Conservation (phyloP, 2,329 filamentous ascomycete species). For the Fusarium cyanostomum region DNA sequence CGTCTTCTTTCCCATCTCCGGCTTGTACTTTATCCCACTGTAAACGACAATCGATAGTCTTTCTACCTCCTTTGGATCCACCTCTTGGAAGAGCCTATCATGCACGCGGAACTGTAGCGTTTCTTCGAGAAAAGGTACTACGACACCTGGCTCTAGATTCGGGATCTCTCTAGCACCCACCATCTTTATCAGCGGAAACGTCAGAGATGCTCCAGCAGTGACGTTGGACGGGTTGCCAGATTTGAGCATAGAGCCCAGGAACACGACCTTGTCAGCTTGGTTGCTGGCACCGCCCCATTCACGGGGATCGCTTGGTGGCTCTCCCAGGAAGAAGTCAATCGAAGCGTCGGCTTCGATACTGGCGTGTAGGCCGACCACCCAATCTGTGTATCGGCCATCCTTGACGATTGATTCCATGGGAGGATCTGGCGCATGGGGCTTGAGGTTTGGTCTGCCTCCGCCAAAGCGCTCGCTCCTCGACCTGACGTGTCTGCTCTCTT, state of each 20-base stretch:
- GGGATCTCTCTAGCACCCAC: conserved; percentile 50
- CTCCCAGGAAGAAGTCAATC: conserved; percentile 75
- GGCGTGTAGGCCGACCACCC: conserved; percentile 73
- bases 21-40: conserved; percentile 44
- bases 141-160: conserved; percentile 49
- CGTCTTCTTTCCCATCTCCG: conserved; percentile 39
- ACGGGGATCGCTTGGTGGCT: conserved; percentile 54
- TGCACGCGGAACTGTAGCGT: conserved; percentile 50
- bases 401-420: conserved; percentile 47
- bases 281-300: conserved; percentile 64
- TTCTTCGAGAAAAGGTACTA: conserved; percentile 54
- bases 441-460: conserved; percentile 38
- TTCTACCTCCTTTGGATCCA: conserved; percentile 40
- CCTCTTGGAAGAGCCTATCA: conserved; percentile 38
- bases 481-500: conserved; percentile 2
- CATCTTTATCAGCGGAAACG: conserved; percentile 57
- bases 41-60: conserved; percentile 46
- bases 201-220: conserved; percentile 65
- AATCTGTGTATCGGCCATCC: conserved; percentile 65
- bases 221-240: too few relatives aligned
- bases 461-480: conserved; percentile 1
- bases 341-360: conserved; percentile 69
- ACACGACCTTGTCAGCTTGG: conserved; percentile 69
- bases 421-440: conserved; percentile 38
- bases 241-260: too few relatives aligned